Evolutionary conservation across 2,329 filamentous ascomycete species (phyloP).

Genomic region (Cucurbitaria berberidis): DNA sequence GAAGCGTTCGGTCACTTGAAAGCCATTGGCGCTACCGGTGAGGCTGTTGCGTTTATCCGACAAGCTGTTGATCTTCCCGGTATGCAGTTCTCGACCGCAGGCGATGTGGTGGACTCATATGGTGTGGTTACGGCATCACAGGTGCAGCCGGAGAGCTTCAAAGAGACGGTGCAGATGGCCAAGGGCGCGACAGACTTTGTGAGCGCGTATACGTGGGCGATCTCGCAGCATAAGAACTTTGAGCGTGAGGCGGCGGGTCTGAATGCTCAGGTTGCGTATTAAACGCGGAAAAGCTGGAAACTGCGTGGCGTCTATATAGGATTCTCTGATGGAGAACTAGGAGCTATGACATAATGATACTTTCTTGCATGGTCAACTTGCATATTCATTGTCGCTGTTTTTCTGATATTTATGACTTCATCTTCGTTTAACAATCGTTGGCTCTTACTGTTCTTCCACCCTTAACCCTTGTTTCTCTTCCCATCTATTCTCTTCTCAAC

Average conservation of each 20-base stretch:
- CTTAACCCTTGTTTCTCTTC: too few relatives aligned
- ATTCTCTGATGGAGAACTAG: background rate
- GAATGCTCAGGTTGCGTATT: conserved; percentile 71
- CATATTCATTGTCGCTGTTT: too few relatives aligned
- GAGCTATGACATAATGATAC: background rate
- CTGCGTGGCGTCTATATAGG: background rate
- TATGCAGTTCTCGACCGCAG: conserved; percentile 57
- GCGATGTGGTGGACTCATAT: conserved; percentile 69
- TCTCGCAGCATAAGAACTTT: conserved; percentile 76
- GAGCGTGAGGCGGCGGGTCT: conserved; percentile 75
- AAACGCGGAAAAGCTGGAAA: conserved; percentile 25
- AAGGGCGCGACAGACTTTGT: conserved; percentile 74
- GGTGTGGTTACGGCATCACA: conserved; percentile 74
- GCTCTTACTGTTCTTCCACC: too few relatives aligned
- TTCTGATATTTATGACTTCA: too few relatives aligned
- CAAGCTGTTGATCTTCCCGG: conserved; percentile 55
- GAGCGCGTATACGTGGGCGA: conserved; percentile 71
- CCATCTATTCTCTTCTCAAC: too few relatives aligned
- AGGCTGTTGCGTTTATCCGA: conserved; percentile 69
- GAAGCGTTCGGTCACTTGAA: conserved; percentile 86
- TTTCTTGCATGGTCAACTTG: background rate
- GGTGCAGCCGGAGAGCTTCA: conserved; percentile 62
- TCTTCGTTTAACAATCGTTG: too few relatives aligned
- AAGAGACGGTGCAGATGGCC: conserved; percentile 66
- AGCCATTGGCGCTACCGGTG: conserved; percentile 76